A percentile compares a stretch with the other conserved stretches of the same genome.
These are phyloP conservation scores for Cladosporium velox DNA, from an alignment of 2,329 filamentous ascomycete species.

Conservation along the genomic window DNA sequence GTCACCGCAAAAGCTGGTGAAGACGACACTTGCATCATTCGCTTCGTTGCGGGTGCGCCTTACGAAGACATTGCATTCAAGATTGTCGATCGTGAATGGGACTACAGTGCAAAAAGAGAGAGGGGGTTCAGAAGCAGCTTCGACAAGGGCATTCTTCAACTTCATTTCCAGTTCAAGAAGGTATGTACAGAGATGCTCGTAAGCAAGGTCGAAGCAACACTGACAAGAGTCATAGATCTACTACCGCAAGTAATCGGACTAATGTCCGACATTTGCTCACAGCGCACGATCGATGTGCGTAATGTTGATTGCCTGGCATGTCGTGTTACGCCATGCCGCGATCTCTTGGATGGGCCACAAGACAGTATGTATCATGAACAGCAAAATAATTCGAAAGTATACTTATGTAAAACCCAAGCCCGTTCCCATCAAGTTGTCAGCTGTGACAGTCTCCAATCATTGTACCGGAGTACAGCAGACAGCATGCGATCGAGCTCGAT, in stretches of 20 bases:
- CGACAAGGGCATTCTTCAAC: constrained; percentile 94
- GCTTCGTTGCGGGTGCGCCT: constrained; percentile 91
- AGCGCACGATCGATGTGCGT: not conserved
- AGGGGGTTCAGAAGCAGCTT: constrained; percentile 95
- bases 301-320: not conserved
- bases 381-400: not conserved
- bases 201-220: constrained; percentile 18
- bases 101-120: constrained; percentile 94
- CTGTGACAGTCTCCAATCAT: not conserved
- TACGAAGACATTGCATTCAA: constrained; percentile 97
- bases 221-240: constrained; percentile 43
- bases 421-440: not conserved
- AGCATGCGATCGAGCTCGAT: not conserved
- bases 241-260: constrained; percentile 45
- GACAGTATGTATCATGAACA: constrained; percentile 11
- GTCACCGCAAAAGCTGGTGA: constrained; percentile 92
- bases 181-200: constrained; percentile 47
- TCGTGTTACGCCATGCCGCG: not conserved
- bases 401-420: constrained; percentile 6
- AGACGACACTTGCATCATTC: constrained; percentile 94
- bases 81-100: constrained; percentile 98
- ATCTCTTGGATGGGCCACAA: not conserved
- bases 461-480: not conserved
- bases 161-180: constrained; percentile 99
- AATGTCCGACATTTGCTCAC: not conserved